phyloP scores from a whole-genome alignment of 176 grass and related monocot genomes.

The Lolium multiflorum region DNA sequence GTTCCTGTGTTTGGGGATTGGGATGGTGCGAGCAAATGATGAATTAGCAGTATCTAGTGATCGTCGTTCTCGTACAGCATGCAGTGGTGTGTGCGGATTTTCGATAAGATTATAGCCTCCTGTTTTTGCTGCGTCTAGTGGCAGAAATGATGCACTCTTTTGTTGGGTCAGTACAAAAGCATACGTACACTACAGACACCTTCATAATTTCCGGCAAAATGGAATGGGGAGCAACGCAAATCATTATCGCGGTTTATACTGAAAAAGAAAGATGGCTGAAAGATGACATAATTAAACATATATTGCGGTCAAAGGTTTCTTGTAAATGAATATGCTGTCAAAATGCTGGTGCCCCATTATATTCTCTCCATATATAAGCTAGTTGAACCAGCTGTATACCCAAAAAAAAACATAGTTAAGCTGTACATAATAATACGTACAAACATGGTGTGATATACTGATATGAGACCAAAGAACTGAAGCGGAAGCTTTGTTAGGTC shows the following conservation, averaged over 20 bases:
- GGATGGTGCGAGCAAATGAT: not conserved
- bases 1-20: not conserved
- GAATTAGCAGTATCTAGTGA: not conserved
- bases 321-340: too few species aligned
- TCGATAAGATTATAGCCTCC: slow-evolving; percentile 11
- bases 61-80: not conserved
- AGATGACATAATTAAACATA: not conserved
- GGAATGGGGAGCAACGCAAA: too few species aligned
- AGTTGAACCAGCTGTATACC: not conserved
- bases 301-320: too few species aligned
- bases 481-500: slow-evolving; percentile 15
- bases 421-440: slow-evolving; percentile 1
- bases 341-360: slow-evolving; percentile 3
- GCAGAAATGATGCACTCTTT: not conserved
- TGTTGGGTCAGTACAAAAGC: not conserved
- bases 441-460: not conserved
- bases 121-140: not conserved
- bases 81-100: not conserved
- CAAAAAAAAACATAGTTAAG: too few species aligned
- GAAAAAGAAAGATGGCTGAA: not conserved
- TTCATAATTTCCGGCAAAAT: not conserved
- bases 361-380: slow-evolving; percentile 11
- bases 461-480: slow-evolving; percentile 7
- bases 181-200: not conserved
- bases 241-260: not conserved